Percentiles rank a stretch among this genome's conserved stretches.
Evolutionary conservation across 129 eudicot species (phyloP).

Genomic region (Tanacetum coccineum): DNA sequence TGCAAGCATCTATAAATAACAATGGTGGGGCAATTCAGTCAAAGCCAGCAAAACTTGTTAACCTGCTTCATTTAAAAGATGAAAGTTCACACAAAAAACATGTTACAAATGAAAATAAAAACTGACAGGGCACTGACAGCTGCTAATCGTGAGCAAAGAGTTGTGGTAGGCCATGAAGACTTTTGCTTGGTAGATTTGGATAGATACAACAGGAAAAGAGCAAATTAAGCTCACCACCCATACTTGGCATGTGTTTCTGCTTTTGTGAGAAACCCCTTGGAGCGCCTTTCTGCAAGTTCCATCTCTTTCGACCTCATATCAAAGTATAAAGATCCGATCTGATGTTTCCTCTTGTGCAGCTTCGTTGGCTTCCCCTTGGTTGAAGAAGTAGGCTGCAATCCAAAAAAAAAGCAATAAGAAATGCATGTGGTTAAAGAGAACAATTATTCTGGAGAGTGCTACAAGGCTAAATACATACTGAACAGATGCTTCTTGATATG

Average conservation of each 20-base stretch:
- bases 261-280: conserved; percentile 85
- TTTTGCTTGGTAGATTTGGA: background rate
- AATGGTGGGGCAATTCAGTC: too few relatives aligned
- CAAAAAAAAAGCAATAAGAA: background rate
- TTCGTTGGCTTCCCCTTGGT: conserved; percentile 80
- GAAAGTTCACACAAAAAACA: background rate
- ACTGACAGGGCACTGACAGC: background rate
- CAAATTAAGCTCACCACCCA: conserved; percentile 60
- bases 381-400: conserved; percentile 69
- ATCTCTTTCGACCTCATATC: conserved; percentile 79
- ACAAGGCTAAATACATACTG: too few relatives aligned
- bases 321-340: conserved; percentile 70
- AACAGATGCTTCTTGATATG: too few relatives aligned
- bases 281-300: conserved; percentile 81
- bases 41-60: background rate
- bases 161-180: conserved; percentile 1
- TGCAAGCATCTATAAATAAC: too few relatives aligned
- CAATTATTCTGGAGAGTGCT: too few relatives aligned
- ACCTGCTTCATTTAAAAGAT: background rate
- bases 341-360: conserved; percentile 96
- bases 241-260: conserved; percentile 97
- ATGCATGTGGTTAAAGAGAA: background rate
- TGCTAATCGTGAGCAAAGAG: background rate
- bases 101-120: conserved; percentile 4
- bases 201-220: background rate